A percentile compares a stretch with the other conserved stretches of the same genome.
These are phyloP conservation scores for Kalaharituber pfeilii DNA, from an alignment of 2,329 filamentous ascomycete species.

Conservation along the genomic window DNA sequence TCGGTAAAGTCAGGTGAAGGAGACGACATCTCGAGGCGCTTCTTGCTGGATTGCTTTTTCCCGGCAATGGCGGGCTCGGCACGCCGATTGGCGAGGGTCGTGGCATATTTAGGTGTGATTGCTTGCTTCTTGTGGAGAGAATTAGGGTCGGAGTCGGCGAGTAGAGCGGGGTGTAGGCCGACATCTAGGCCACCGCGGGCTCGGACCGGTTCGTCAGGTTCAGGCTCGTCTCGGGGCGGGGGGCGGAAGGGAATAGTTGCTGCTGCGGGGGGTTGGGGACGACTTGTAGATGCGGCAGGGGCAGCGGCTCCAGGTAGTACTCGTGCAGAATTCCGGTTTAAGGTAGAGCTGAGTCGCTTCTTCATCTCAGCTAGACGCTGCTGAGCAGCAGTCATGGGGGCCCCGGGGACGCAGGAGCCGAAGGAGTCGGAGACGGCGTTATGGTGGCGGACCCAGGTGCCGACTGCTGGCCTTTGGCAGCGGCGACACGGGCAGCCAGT, in stretches of 20 bases:
- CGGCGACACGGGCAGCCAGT: slow-evolving; percentile 20
- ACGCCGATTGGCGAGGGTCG: slow-evolving; percentile 38
- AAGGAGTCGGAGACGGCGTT: slow-evolving; percentile 3
- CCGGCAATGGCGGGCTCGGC: slow-evolving; percentile 27
- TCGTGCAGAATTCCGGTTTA: slow-evolving; percentile 33
- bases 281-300: slow-evolving; percentile 27
- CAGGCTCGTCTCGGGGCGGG: slow-evolving; percentile 25
- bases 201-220: slow-evolving; percentile 33
- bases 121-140: slow-evolving; percentile 27
- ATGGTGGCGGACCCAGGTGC: slow-evolving; percentile 5
- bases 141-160: slow-evolving; percentile 35
- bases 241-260: slow-evolving; percentile 17
- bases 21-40: slow-evolving; percentile 39
- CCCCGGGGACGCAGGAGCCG: slow-evolving; percentile 4
- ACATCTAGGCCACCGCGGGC: slow-evolving; percentile 55
- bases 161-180: slow-evolving; percentile 58
- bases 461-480: slow-evolving; percentile 9
- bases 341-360: slow-evolving; percentile 61
- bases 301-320: slow-evolving; percentile 21
- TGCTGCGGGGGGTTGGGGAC: neutral
- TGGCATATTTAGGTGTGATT: slow-evolving; percentile 37
- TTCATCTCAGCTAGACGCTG: slow-evolving; percentile 60
- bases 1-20: slow-evolving; percentile 34
- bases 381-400: slow-evolving; percentile 28
- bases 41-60: slow-evolving; percentile 25